These are phyloP conservation scores for Pyricularia pennisetigena DNA, from an alignment of 2,329 filamentous ascomycete species.

Conservation along the genomic window DNA sequence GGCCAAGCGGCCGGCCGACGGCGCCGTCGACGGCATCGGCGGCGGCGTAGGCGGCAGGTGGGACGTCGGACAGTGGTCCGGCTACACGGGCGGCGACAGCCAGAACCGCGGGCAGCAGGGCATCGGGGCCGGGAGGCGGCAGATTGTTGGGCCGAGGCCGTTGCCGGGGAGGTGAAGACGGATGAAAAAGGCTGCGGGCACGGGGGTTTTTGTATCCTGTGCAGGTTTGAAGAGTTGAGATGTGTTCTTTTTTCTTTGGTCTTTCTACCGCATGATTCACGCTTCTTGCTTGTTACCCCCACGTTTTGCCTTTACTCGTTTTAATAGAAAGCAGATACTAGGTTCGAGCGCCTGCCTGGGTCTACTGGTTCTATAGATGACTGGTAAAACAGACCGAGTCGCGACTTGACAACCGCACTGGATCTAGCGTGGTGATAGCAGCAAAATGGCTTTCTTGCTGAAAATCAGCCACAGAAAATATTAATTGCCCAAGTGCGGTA, in stretches of 20 bases:
- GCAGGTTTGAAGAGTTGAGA: not conserved
- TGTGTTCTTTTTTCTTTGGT: not conserved
- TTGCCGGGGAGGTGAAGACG: constrained; percentile 32
- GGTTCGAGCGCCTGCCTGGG: not conserved
- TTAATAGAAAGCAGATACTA: not conserved
- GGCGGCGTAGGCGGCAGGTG: constrained; percentile 60
- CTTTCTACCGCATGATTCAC: not conserved
- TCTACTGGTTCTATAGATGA: not conserved
- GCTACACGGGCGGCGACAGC: constrained; percentile 65
- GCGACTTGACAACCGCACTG: not conserved
- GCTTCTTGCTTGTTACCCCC: not conserved
- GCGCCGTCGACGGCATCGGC: constrained; percentile 51
- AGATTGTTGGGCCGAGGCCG: constrained; percentile 71
- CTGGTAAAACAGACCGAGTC: not conserved
- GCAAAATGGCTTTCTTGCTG: too few relatives aligned
- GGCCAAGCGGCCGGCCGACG: constrained; percentile 38
- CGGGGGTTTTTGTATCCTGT: not conserved
- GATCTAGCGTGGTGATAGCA: not conserved
- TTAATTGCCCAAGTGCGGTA: too few relatives aligned
- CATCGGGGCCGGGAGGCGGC: constrained; percentile 60
- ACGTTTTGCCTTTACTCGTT: not conserved
- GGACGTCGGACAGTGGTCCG: constrained; percentile 68
- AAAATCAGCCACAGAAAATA: too few relatives aligned
- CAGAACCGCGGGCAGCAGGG: constrained; percentile 59
- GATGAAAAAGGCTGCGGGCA: not conserved